Evolutionary conservation across 352 stramenopile species (phyloP).

Genomic region (Pythium periplocum): DNA sequence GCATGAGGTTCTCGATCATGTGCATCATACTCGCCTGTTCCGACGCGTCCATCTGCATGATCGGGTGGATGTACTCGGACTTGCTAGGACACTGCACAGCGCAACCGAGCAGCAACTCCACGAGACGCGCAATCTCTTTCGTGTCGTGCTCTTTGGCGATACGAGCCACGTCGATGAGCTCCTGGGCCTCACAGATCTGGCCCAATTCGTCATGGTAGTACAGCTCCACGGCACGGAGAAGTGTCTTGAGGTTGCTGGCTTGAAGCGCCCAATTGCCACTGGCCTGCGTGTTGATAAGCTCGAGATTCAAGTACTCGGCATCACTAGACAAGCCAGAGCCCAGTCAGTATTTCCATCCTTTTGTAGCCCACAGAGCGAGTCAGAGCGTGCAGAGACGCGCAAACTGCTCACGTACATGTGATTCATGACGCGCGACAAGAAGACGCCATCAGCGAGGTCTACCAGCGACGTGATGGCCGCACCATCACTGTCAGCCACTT

Average conservation of each 20-base stretch:
- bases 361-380: too few relatives aligned
- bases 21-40: conserved; percentile 83
- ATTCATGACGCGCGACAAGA: conserved; percentile 81
- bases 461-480: conserved; percentile 31
- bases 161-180: conserved; percentile 59
- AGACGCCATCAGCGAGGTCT: conserved; percentile 76
- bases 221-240: conserved; percentile 67
- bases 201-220: conserved; percentile 82
- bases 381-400: too few relatives aligned
- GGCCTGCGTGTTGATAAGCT: conserved; percentile 60
- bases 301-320: conserved; percentile 70
- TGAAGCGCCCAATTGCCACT: conserved; percentile 69
- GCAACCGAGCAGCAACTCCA: conserved; percentile 68
- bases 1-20: conserved; percentile 81
- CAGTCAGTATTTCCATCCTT: neutral
- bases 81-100: conserved; percentile 76
- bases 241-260: conserved; percentile 75
- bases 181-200: conserved; percentile 60
- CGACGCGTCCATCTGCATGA: conserved; percentile 75
- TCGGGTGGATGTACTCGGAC: conserved; percentile 81
- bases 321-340: conserved; percentile 32
- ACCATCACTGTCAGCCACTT: conserved; percentile 32
- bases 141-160: conserved; percentile 71
- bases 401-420: conserved; percentile 52
- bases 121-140: conserved; percentile 64